A percentile compares a stretch with the other conserved stretches of the same genome.
Evolutionary conservation across 2,329 filamentous ascomycete genomes (phyloP).

Genomic region (Plectosphaerella plurivora): DNA sequence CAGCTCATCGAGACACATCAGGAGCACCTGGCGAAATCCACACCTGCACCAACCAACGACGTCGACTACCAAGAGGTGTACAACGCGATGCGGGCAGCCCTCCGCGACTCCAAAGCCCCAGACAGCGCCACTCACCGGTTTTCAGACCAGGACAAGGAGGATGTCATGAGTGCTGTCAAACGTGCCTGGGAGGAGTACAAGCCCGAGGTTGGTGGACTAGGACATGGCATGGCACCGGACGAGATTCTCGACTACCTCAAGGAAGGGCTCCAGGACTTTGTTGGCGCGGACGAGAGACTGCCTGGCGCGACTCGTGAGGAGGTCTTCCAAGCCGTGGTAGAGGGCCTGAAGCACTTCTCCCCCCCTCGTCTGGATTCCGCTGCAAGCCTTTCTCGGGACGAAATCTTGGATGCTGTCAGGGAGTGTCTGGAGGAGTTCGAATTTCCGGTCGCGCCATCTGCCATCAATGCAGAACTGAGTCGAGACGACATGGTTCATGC

Average conservation of each 20-base stretch:
- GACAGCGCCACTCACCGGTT: slow-evolving; percentile 35
- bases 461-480: slow-evolving; percentile 48
- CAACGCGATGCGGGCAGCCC: slow-evolving; percentile 73
- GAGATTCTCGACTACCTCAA: slow-evolving; percentile 84
- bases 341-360: slow-evolving; percentile 76
- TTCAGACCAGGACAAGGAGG: slow-evolving; percentile 65
- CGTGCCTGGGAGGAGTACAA: slow-evolving; percentile 95
- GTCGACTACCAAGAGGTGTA: slow-evolving; percentile 84
- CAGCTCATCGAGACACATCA: slow-evolving; percentile 66
- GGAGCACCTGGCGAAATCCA: slow-evolving; percentile 60
- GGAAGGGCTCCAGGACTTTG: slow-evolving; percentile 78
- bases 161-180: slow-evolving; percentile 79
- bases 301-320: slow-evolving; percentile 73
- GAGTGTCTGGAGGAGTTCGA: slow-evolving; percentile 86
- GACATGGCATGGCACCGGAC: slow-evolving; percentile 84
- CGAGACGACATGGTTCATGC: slow-evolving; percentile 61
- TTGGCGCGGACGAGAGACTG: slow-evolving; percentile 45
- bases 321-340: slow-evolving; percentile 79
- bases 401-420: slow-evolving; percentile 77
- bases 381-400: slow-evolving; percentile 69
- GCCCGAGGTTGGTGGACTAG: slow-evolving; percentile 85
- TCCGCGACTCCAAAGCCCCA: slow-evolving; percentile 54
- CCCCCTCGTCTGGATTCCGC: slow-evolving; percentile 70
- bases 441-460: slow-evolving; percentile 59
- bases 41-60: slow-evolving; percentile 49